phyloP scores from a whole-genome alignment of 2,329 filamentous ascomycete species.

The Fusarium sp. region DNA sequence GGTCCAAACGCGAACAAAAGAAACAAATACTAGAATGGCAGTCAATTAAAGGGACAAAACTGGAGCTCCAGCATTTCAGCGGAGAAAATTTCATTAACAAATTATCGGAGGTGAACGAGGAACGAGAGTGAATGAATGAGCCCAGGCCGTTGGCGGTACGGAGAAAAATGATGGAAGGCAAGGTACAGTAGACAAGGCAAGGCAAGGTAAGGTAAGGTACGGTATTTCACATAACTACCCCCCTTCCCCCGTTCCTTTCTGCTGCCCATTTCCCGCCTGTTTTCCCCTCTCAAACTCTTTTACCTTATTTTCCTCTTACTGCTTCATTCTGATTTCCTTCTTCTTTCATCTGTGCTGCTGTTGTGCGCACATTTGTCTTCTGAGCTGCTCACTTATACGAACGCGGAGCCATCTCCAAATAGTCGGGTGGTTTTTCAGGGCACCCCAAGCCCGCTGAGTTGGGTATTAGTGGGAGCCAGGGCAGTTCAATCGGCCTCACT shows the following conservation, averaged over 20 bases:
- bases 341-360: slow-evolving; percentile 38
- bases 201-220: slow-evolving; percentile 32
- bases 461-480: slow-evolving; percentile 27
- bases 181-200: slow-evolving; percentile 21
- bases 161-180: slow-evolving; percentile 27
- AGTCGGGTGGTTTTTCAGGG: slow-evolving; percentile 37
- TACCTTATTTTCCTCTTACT: slow-evolving; percentile 33
- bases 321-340: slow-evolving; percentile 10
- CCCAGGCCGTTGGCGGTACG: slow-evolving; percentile 34
- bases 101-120: slow-evolving; percentile 21
- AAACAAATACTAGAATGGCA: background rate
- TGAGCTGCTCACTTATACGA: slow-evolving; percentile 44
- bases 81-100: slow-evolving; percentile 38
- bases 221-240: slow-evolving; percentile 54
- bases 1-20: background rate
- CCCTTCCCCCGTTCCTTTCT: slow-evolving; percentile 51
- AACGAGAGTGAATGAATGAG: background rate
- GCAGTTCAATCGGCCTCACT: slow-evolving; percentile 5
- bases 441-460: slow-evolving; percentile 31
- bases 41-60: slow-evolving; percentile 10
- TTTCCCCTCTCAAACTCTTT: slow-evolving; percentile 41
- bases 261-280: slow-evolving; percentile 45
- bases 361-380: slow-evolving; percentile 32
- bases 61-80: slow-evolving; percentile 11
- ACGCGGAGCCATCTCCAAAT: slow-evolving; percentile 37